phyloP scores from a whole-genome alignment of 2,329 filamentous ascomycete genomes.

The Hymenoscyphus salicellus region DNA sequence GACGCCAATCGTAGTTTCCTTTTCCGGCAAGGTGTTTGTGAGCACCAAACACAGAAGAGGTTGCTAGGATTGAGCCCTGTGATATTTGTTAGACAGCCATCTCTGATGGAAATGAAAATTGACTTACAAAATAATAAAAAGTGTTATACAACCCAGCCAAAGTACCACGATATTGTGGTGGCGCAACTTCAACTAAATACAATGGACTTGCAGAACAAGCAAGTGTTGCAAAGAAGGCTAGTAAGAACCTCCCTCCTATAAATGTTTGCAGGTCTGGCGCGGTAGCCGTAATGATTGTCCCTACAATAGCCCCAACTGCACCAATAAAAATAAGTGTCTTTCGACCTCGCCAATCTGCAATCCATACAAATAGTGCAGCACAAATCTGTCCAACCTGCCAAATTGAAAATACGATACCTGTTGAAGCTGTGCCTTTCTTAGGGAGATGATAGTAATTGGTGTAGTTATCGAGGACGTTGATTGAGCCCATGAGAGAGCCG shows the following conservation, averaged over 20 bases:
- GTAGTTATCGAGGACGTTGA: not conserved
- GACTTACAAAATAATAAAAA: not conserved
- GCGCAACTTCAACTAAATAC: not conserved
- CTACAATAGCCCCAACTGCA: not conserved
- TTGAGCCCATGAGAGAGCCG: not conserved
- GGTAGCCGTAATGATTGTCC: not conserved
- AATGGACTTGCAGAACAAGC: not conserved
- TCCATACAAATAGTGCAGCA: not conserved
- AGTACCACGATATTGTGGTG: not conserved
- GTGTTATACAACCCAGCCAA: not conserved
- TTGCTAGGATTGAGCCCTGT: not conserved
- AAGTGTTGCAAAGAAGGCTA: not conserved
- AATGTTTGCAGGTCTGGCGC: not conserved
- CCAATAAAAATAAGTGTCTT: constrained; percentile 1
- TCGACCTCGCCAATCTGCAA: constrained; percentile 1
- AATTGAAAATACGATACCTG: not conserved
- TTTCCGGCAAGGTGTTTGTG: not conserved
- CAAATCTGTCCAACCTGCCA: not conserved
- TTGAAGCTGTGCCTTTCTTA: not conserved
- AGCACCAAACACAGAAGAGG: not conserved
- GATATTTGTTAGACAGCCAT: not conserved
- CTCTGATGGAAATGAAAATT: not conserved
- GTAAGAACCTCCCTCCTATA: not conserved
- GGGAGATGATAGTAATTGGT: not conserved
- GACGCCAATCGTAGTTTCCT: not conserved